Percentiles rank a stretch among this genome's conserved stretches.
Conservation (phyloP, 805 yeast genomes). For the Candida broadrunensis region DNA sequence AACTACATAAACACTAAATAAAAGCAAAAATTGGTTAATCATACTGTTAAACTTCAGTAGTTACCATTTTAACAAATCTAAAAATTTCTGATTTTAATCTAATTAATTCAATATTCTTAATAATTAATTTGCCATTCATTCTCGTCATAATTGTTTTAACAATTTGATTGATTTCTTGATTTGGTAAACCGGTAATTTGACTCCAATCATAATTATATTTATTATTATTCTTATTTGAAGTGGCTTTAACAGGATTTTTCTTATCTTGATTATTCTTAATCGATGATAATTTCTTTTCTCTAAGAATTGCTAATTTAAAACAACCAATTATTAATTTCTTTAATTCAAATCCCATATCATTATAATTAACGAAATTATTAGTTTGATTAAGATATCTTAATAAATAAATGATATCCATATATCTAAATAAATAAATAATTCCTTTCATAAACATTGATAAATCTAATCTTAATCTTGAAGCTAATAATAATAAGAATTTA, state of each 20-base stretch:
- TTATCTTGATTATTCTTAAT: not conserved
- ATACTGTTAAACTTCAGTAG: constrained; percentile 5
- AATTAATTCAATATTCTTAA: constrained; percentile 34
- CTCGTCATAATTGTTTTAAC: constrained; percentile 34
- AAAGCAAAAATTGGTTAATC: too few relatives aligned
- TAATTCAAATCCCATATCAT: constrained; percentile 41
- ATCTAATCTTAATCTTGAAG: constrained; percentile 34
- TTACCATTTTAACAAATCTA: constrained; percentile 41
- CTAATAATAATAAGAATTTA: constrained; percentile 34
- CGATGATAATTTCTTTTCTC: constrained; percentile 17
- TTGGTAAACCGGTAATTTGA: constrained; percentile 32
- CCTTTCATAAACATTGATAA: constrained; percentile 38
- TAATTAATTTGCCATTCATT: constrained; percentile 39
- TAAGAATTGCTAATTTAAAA: constrained; percentile 33
- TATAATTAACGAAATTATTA: constrained; percentile 41
- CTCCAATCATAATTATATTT: constrained; percentile 26
- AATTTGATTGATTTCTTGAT: constrained; percentile 31
- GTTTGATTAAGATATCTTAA: constrained; percentile 44
- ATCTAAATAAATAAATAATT: constrained; percentile 40
- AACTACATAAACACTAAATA: too few relatives aligned
- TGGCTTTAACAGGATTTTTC: too few relatives aligned
- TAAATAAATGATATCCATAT: constrained; percentile 45
- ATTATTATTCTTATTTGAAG: constrained; percentile 1
- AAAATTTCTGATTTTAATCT: constrained; percentile 38
- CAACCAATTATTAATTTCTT: constrained; percentile 42